Conservation (phyloP, 371 early-diverging fungal species). For the Mucor mucedo region DNA sequence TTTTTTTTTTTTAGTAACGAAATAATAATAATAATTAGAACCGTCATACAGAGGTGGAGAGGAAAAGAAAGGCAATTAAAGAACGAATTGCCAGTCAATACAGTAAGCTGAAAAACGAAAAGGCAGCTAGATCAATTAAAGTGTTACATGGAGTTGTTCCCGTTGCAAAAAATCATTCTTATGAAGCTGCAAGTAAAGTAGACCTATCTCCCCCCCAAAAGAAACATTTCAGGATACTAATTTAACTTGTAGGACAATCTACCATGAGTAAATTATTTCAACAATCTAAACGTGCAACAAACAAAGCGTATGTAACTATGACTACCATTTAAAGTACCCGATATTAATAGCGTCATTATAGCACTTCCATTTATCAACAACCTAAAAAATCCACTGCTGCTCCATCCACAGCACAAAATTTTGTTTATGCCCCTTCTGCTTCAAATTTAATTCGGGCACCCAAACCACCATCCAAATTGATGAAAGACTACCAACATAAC, state of each 20-base stretch:
- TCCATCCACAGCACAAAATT: neutral
- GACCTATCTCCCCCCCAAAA: too few species aligned
- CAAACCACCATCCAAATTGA: constrained; percentile 21
- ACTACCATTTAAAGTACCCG: neutral
- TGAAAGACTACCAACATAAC: constrained; percentile 16
- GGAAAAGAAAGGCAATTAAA: constrained; percentile 34
- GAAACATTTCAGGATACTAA: too few species aligned
- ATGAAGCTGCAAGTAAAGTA: constrained; percentile 35
- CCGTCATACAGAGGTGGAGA: constrained; percentile 40
- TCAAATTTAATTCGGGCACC: constrained; percentile 16
- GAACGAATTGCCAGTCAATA: constrained; percentile 50
- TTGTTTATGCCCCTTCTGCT: neutral
- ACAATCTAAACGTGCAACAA: constrained; percentile 38
- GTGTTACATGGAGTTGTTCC: constrained; percentile 38
- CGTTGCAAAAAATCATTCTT: constrained; percentile 22
- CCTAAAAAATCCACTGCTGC: constrained; percentile 7
- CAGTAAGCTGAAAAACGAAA: constrained; percentile 44
- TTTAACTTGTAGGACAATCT: constrained; percentile 25
- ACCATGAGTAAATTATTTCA: constrained; percentile 41
- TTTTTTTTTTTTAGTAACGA: neutral
- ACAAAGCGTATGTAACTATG: constrained; percentile 34
- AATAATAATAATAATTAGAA: constrained; percentile 20
- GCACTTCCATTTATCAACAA: constrained; percentile 36
- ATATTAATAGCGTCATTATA: constrained; percentile 1
- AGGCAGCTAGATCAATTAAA: constrained; percentile 48